These are phyloP conservation scores for Multifurca ochricompacta DNA, from an alignment of 768 basidiomycete genomes.

Conservation along the genomic window DNA sequence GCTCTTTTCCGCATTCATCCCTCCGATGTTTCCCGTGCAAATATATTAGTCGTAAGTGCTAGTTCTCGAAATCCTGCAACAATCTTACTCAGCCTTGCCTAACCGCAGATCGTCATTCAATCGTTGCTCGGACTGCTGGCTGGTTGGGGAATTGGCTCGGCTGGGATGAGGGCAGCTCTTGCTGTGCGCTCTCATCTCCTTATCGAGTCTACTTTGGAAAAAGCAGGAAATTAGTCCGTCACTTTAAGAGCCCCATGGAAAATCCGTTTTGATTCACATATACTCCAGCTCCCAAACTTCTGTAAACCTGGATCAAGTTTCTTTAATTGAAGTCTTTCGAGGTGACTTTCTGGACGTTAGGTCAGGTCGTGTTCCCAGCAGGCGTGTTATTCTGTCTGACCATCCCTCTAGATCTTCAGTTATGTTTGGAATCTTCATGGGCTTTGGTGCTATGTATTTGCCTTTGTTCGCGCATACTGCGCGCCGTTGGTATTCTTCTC, in stretches of 20 bases:
- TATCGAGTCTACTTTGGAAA: conserved; percentile 25
- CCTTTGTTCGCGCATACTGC: conserved; percentile 37
- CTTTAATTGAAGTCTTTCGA: conserved; percentile 37
- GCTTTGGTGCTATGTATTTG: conserved; percentile 37
- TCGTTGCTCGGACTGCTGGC: conserved; percentile 34
- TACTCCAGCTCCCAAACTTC: conserved; percentile 27
- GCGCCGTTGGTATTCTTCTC: conserved; percentile 39
- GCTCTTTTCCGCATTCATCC: conserved; percentile 6
- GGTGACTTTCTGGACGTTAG: conserved; percentile 43
- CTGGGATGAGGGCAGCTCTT: conserved; percentile 44
- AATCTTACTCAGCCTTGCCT: conserved; percentile 23
- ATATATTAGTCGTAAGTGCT: conserved; percentile 1
- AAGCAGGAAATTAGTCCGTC: conserved; percentile 19
- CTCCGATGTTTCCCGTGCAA: conserved; percentile 14
- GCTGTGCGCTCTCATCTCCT: conserved; percentile 31
- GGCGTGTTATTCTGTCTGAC: background rate
- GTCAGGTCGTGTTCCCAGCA: conserved; percentile 18
- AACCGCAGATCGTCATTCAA: conserved; percentile 2
- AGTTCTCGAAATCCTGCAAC: conserved; percentile 27
- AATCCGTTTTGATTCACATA: background rate
- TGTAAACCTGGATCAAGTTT: conserved; percentile 33
- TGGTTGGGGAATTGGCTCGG: conserved; percentile 50
- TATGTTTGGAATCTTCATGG: conserved; percentile 43
- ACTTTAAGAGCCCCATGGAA: background rate
- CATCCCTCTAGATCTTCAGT: conserved; percentile 30